Evolutionary conservation across 1,284 basidiomycete genomes (phyloP).

Genomic region (Sporisorium iseilematis-ciliati): DNA sequence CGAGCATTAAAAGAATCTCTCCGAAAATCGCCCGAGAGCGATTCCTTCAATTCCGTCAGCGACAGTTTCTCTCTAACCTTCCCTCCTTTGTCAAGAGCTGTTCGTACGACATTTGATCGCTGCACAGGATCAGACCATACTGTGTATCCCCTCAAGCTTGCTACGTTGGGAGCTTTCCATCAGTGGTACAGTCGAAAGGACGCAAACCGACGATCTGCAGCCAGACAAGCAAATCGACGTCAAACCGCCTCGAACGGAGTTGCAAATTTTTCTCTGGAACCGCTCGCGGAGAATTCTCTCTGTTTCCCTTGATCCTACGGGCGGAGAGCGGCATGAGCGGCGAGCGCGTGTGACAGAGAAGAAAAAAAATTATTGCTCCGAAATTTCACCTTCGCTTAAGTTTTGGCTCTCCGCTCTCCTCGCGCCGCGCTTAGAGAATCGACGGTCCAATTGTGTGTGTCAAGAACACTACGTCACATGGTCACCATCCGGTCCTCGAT

Average conservation of each 20-base stretch:
- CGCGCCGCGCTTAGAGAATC: neutral
- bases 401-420: neutral
- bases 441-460: neutral
- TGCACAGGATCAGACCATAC: too few relatives aligned
- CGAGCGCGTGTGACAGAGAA: too few relatives aligned
- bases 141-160: too few relatives aligned
- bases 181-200: neutral
- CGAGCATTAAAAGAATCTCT: conserved; percentile 3
- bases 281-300: too few relatives aligned
- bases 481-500: neutral
- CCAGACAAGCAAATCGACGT: neutral
- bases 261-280: neutral
- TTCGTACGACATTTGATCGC: too few relatives aligned
- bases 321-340: too few relatives aligned
- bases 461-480: conserved; percentile 18
- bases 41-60: too few relatives aligned
- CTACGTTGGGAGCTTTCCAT: too few relatives aligned
- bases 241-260: neutral
- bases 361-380: conserved; percentile 16
- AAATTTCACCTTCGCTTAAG: conserved; percentile 31
- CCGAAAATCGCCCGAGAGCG: conserved; percentile 17
- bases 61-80: too few relatives aligned
- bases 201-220: neutral
- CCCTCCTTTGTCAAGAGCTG: too few relatives aligned
- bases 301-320: too few relatives aligned